Conservation (phyloP, 2,329 filamentous ascomycete species). For the Calonectria pteridis region DNA sequence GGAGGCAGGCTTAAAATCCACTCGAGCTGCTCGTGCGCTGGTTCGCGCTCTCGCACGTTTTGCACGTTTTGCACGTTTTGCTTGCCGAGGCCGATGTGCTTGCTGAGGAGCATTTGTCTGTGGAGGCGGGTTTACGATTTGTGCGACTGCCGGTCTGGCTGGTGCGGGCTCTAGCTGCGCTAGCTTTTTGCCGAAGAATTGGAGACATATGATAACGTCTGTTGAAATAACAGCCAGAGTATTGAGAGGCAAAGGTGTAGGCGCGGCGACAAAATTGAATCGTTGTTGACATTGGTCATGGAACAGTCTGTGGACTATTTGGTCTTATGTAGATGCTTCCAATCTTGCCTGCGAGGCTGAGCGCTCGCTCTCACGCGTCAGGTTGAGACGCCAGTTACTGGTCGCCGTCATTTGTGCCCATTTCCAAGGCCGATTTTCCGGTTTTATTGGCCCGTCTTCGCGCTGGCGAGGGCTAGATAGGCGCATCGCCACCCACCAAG, state of each 20-base stretch:
- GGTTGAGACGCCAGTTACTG: neutral
- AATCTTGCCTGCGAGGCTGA: neutral
- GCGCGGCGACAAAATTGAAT: neutral
- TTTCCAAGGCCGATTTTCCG: neutral
- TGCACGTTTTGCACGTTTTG: too few species aligned
- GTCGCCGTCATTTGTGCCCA: neutral
- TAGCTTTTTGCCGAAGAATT: neutral
- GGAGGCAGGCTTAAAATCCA: neutral
- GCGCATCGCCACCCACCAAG: neutral
- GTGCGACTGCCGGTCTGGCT: too few species aligned
- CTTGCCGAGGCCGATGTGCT: neutral
- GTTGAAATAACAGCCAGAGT: neutral
- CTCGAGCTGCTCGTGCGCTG: neutral
- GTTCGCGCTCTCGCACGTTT: too few species aligned
- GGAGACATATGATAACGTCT: neutral
- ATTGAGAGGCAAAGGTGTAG: neutral
- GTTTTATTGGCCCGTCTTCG: neutral
- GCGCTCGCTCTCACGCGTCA: neutral
- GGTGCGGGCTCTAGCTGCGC: neutral
- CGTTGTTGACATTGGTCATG: neutral
- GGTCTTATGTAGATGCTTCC: neutral
- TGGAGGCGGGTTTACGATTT: neutral
- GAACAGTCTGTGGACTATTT: neutral
- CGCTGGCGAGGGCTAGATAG: neutral
- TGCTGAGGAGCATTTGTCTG: neutral